Evolutionary conservation across 768 basidiomycete species (phyloP).

Genomic region (Tubosaeta brunneosetosa): DNA sequence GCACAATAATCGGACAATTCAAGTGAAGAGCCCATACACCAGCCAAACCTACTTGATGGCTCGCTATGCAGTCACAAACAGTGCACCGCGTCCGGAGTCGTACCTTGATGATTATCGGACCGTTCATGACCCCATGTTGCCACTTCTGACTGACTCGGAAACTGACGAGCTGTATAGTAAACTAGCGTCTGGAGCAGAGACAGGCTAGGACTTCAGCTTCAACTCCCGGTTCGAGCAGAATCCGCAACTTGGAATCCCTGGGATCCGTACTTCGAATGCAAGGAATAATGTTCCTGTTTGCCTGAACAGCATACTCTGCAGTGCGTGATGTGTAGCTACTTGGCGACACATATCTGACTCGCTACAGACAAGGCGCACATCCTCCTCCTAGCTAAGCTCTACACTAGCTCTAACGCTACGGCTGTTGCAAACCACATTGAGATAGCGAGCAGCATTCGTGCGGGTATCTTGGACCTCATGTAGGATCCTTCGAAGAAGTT

Average conservation of each 20-base stretch:
- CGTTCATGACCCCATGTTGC: constrained; percentile 58
- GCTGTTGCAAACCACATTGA: constrained; percentile 48
- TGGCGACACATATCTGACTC: neutral
- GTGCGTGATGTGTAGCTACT: constrained; percentile 34
- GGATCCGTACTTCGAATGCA: constrained; percentile 68
- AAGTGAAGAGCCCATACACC: constrained; percentile 67
- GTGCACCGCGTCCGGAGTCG: constrained; percentile 85
- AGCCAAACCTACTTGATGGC: constrained; percentile 61
- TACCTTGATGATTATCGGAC: constrained; percentile 76
- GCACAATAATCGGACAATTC: constrained; percentile 63
- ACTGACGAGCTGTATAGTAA: constrained; percentile 71
- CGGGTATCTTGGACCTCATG: constrained; percentile 76
- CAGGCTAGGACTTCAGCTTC: constrained; percentile 47
- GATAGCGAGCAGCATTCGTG: constrained; percentile 54
- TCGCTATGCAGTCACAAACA: constrained; percentile 75
- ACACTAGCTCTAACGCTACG: constrained; percentile 40
- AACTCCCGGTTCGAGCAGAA: constrained; percentile 40
- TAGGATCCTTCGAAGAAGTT: constrained; percentile 81
- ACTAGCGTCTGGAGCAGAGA: constrained; percentile 85
- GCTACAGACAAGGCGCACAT: constrained; percentile 58
- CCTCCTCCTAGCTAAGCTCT: constrained; percentile 58
- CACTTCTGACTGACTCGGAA: constrained; percentile 56
- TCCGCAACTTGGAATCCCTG: constrained; percentile 40
- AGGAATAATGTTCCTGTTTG: constrained; percentile 66
- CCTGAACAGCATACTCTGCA: constrained; percentile 84